Percentiles rank a stretch among this genome's conserved stretches.
These are phyloP conservation scores for Euphrasia confusa DNA, from an alignment of 257 asterid genomes.

Conservation along the genomic window DNA sequence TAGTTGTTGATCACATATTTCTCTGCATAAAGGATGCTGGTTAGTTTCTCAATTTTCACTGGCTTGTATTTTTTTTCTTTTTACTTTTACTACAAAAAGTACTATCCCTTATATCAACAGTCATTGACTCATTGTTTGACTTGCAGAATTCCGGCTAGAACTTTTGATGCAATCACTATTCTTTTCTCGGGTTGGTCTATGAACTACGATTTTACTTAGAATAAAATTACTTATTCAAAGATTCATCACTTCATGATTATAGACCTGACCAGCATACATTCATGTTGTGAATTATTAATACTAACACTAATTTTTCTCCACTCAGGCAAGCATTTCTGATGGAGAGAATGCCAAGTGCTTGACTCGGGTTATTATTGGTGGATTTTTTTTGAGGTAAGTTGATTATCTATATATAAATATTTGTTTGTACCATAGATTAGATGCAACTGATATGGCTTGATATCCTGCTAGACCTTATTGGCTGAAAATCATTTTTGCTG, in stretches of 20 bases:
- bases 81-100: constrained; percentile 6
- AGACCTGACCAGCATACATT: constrained; percentile 11
- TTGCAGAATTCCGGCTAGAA: constrained; percentile 96
- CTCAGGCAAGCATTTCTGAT: constrained; percentile 83
- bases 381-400: constrained; percentile 77
- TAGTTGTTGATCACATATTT: constrained; percentile 88
- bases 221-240: constrained; percentile 10
- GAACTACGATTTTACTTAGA: constrained; percentile 11
- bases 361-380: constrained; percentile 74
- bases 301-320: constrained; percentile 28
- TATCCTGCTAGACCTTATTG: constrained; percentile 17
- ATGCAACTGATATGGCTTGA: constrained; percentile 20
- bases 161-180: constrained; percentile 90
- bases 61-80: constrained; percentile 17
- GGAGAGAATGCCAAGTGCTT: constrained; percentile 70
- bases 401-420: constrained; percentile 6
- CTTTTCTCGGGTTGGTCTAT: constrained; percentile 77
- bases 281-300: constrained; percentile 11
- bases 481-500: constrained; percentile 3
- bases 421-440: constrained; percentile 7
- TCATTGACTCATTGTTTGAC: constrained; percentile 17
- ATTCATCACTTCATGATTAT: constrained; percentile 18
- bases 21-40: constrained; percentile 93
- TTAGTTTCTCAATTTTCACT: constrained; percentile 36
- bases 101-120: neutral